Evolutionary conservation across 1,139 yeast genomes (phyloP).

Genomic region (Suhomyces atakaporum): DNA sequence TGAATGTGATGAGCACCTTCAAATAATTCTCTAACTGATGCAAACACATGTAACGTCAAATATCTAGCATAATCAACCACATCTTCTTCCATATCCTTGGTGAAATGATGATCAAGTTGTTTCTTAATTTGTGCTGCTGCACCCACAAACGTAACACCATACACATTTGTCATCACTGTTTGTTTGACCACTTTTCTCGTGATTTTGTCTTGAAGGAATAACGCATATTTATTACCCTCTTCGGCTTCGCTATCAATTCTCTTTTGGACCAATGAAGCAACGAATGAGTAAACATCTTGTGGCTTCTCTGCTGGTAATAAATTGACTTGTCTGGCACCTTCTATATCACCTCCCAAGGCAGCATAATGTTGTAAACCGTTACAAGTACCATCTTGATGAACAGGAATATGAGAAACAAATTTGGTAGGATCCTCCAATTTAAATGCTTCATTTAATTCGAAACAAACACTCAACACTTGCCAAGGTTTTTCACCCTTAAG

Average conservation of each 20-base stretch:
- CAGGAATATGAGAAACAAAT: constrained; percentile 79
- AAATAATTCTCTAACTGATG: constrained; percentile 81
- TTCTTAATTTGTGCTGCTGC: constrained; percentile 85
- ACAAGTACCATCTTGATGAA: constrained; percentile 97
- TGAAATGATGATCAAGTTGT: constrained; percentile 52
- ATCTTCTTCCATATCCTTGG: constrained; percentile 45
- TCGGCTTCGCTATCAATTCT: constrained; percentile 63
- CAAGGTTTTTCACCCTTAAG: constrained; percentile 86
- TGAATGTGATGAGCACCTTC: constrained; percentile 94
- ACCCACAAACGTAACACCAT: constrained; percentile 95
- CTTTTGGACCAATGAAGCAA: constrained; percentile 68
- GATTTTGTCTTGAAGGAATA: constrained; percentile 58
- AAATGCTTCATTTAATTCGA: constrained; percentile 75
- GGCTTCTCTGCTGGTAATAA: constrained; percentile 81
- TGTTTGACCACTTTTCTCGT: constrained; percentile 91
- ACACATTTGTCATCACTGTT: constrained; percentile 97
- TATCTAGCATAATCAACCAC: constrained; percentile 57
- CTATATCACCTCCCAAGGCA: constrained; percentile 93
- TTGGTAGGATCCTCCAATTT: constrained; percentile 72
- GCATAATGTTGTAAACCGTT: constrained; percentile 98
- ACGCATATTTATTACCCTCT: constrained; percentile 55
- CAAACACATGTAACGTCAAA: constrained; percentile 76
- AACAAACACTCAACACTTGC: constrained; percentile 88
- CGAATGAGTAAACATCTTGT: constrained; percentile 87
- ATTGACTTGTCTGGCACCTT: constrained; percentile 93